Evolutionary conservation across 1,284 basidiomycete species (phyloP).

Genomic region (Puccinia hordei): DNA sequence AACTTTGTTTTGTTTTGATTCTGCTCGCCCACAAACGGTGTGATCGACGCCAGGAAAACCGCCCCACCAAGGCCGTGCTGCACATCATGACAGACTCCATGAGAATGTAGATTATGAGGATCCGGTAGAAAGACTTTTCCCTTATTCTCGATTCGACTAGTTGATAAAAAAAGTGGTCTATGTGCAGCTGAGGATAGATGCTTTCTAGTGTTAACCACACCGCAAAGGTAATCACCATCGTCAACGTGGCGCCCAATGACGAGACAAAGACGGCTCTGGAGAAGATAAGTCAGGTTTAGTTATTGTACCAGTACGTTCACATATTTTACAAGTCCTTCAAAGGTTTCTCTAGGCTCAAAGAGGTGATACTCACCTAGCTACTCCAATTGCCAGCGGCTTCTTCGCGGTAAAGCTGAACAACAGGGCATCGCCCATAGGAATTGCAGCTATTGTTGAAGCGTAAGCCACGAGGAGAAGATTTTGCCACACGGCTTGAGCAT

Average conservation of each 20-base stretch:
- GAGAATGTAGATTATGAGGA: constrained; percentile 35
- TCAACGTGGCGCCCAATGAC: constrained; percentile 48
- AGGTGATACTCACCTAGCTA: constrained; percentile 42
- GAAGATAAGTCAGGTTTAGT: not conserved
- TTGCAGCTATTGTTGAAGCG: constrained; percentile 48
- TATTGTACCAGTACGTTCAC: no score
- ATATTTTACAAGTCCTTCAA: no score
- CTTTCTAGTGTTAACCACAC: constrained; percentile 44
- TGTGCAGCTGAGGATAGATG: constrained; percentile 45
- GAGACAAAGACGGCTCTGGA: constrained; percentile 49
- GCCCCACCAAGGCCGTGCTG: constrained; percentile 37
- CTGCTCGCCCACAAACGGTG: constrained; percentile 50
- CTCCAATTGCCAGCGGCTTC: constrained; percentile 48
- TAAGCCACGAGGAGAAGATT: constrained; percentile 45
- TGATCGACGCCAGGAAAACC: constrained; percentile 49
- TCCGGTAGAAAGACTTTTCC: constrained; percentile 22
- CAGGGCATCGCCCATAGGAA: constrained; percentile 50
- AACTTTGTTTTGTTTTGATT: constrained; percentile 50
- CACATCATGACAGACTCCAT: constrained; percentile 37
- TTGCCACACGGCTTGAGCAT: constrained; percentile 50
- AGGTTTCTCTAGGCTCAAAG: not conserved
- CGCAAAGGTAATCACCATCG: constrained; percentile 45
- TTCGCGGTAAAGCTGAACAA: constrained; percentile 50
- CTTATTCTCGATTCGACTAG: constrained; percentile 35
- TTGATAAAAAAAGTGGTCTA: constrained; percentile 50